phyloP scores from a whole-genome alignment of 1,284 basidiomycete species.

The Anthracocystis panici-leucophaei region DNA sequence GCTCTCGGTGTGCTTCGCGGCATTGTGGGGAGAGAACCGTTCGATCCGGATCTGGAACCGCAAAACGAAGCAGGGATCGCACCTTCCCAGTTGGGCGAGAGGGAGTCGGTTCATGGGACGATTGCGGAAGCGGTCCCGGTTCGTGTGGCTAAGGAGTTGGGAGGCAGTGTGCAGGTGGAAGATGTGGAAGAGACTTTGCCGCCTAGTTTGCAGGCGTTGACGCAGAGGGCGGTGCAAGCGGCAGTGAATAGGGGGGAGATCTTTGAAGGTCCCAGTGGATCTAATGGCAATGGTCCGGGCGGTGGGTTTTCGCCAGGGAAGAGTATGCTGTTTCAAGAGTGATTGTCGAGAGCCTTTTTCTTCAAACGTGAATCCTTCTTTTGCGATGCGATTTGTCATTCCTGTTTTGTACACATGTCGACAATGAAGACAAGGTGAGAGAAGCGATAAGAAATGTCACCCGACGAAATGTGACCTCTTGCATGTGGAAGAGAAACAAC shows the following conservation, averaged over 20 bases:
- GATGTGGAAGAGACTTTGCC: conserved; percentile 50
- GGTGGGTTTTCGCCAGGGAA: conserved; percentile 47
- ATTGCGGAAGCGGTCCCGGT: conserved; percentile 53
- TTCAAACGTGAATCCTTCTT: too few species aligned
- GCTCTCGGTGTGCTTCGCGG: conserved; percentile 65
- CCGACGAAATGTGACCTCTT: conserved; percentile 51
- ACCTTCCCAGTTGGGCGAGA: conserved; percentile 26
- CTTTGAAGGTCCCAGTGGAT: conserved; percentile 18
- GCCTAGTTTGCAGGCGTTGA: conserved; percentile 38
- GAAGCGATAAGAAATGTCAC: conserved; percentile 27
- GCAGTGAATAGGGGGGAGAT: conserved; percentile 24
- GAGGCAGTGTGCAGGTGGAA: conserved; percentile 40
- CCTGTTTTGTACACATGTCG: background rate
- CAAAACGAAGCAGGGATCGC: conserved; percentile 61
- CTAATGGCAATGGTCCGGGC: conserved; percentile 33
- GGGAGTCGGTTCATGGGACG: conserved; percentile 36
- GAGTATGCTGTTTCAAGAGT: conserved; percentile 49
- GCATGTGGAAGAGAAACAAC: conserved; percentile 25
- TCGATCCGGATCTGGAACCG: conserved; percentile 52
- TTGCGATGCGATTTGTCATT: too few species aligned
- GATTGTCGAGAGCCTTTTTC: background rate
- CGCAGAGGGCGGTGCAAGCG: conserved; percentile 25
- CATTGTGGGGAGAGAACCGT: conserved; percentile 60
- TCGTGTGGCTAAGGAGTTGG: conserved; percentile 35
- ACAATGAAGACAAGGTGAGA: background rate